Conservation (phyloP, 2,329 filamentous ascomycete species). For the Teratosphaeria viscida region DNA sequence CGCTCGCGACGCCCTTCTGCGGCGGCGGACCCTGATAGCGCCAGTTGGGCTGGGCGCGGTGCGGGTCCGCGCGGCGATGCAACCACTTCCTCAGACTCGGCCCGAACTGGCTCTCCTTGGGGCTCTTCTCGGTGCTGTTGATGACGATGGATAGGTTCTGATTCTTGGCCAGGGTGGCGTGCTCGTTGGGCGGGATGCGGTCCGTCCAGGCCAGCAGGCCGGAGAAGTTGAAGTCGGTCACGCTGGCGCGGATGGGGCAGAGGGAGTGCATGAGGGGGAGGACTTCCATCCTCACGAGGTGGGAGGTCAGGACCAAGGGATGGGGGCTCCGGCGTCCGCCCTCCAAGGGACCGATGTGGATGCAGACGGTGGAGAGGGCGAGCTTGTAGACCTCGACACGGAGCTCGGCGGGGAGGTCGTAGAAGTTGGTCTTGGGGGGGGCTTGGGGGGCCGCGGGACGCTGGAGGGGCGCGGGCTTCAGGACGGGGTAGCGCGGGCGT, state of each 20-base stretch:
- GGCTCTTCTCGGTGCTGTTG: slow-evolving; percentile 10
- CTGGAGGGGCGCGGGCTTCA: not conserved
- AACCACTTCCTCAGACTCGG: slow-evolving; percentile 16
- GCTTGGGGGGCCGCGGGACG: not conserved
- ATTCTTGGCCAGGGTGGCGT: slow-evolving; percentile 18
- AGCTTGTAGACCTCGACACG: slow-evolving; percentile 24
- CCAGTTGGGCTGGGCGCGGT: slow-evolving; percentile 19
- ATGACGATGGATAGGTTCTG: slow-evolving; percentile 14
- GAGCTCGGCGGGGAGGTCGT: slow-evolving; percentile 23
- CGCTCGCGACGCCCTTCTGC: slow-evolving; percentile 16
- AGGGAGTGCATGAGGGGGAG: slow-evolving; percentile 20
- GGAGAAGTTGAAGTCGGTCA: slow-evolving; percentile 23
- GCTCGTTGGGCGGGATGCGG: slow-evolving; percentile 19
- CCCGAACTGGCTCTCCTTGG: slow-evolving; percentile 4
- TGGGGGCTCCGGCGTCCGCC: slow-evolving; percentile 13
- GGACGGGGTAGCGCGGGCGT: not conserved
- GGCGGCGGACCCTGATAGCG: slow-evolving; percentile 13
- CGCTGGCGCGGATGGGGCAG: slow-evolving; percentile 18
- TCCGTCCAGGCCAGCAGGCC: slow-evolving; percentile 18
- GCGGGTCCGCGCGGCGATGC: slow-evolving; percentile 15
- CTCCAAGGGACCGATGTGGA: slow-evolving; percentile 20
- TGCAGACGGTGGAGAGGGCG: slow-evolving; percentile 17
- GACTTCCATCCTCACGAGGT: slow-evolving; percentile 20
- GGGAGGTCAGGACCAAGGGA: slow-evolving; percentile 15
- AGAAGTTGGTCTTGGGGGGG: slow-evolving; percentile 9